Base-by-base conservation (phyloP, 768 basidiomycete species). In the Russula sp. region DNA sequence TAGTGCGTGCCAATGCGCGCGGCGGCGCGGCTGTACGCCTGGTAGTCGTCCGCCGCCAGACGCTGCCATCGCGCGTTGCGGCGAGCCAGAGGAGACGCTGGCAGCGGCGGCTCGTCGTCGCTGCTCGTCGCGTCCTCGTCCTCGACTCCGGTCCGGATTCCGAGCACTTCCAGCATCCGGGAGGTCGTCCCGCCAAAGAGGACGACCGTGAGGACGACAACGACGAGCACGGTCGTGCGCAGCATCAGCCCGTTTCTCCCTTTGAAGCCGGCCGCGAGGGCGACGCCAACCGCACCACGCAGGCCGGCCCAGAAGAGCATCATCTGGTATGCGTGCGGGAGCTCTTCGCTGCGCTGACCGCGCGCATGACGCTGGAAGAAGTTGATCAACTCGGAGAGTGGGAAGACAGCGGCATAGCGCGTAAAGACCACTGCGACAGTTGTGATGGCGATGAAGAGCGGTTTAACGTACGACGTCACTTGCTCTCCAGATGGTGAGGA, bases 301-400 rank as follows among this genome's bases (percentile, higher is more conserved):
- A 99, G 76, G 6, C 96, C 96, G 1, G 96, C 96, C 97, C 96
- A 99, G 75, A 98, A 98, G 16, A 98, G 76, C 94, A 98, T 97
- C 92, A 98, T 96, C 69, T 98, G 95, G 70, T 99, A 98, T 11
- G 93, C 94, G 73, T 98, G 95, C 1, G 97, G 95, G 5, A 99
- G 77, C 67, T 98, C 95, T 66, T 97, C 95, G 25, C 81, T 76
- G 45, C 93, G 83, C 69, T 94, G 90, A 1, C 93, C 93, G 1
- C 92, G 84, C 2, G 83, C 86, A 63, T 95, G 90, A 34, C 78
- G 78, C 68, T 86, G 88, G 79, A 98, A 86, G 66, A 97, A 80
- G 76, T 99, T 99, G 84, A 99, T 97, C 32, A 83, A 82, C 68
- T 95, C 90, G 4, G 93, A 92, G 18, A 98, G 81, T 1, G 96